A percentile compares a stretch with the other conserved stretches of the same genome.
These are phyloP conservation scores for Wallacemonas collosoma DNA, from an alignment of 208 protist species.

Conservation along the genomic window DNA sequence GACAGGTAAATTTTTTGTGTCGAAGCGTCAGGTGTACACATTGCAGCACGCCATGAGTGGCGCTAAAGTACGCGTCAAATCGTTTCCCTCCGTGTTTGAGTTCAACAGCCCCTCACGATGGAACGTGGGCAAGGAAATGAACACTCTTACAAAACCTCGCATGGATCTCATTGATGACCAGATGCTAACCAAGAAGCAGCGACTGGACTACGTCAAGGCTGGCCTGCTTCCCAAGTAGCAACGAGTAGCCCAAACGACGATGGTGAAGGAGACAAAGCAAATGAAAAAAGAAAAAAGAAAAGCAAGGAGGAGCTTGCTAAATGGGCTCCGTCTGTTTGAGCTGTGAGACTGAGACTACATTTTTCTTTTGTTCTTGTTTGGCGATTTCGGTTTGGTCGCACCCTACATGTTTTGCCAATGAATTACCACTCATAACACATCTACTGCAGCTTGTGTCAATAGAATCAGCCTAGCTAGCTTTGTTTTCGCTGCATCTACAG, in stretches of 20 bases:
- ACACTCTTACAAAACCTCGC: conserved; percentile 81
- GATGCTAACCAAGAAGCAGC: conserved; percentile 92
- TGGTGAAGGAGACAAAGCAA: background rate
- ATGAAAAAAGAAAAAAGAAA: conserved; percentile 2
- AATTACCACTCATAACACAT: background rate
- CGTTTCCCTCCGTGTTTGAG: conserved; percentile 88
- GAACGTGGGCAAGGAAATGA: conserved; percentile 91
- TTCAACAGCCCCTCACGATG: conserved; percentile 85
- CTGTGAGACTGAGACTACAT: too few species aligned
- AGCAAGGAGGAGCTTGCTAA: background rate
- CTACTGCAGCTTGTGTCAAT: background rate
- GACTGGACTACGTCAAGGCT: conserved; percentile 87
- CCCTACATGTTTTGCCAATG: background rate
- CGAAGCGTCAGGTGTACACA: conserved; percentile 89
- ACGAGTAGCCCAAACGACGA: background rate
- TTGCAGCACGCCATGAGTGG: conserved; percentile 88
- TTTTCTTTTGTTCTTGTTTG: background rate
- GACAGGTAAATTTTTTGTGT: conserved; percentile 92
- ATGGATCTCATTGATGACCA: conserved; percentile 93
- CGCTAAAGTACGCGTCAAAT: conserved; percentile 82
- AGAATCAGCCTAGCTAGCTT: too few species aligned
- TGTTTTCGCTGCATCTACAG: too few species aligned
- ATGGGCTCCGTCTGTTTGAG: too few species aligned
- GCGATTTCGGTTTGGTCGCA: background rate
- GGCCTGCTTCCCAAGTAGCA: conserved; percentile 84